Conservation (phyloP, 2,329 filamentous ascomycete species). For the Aspergillus oerlinghausenensis region DNA sequence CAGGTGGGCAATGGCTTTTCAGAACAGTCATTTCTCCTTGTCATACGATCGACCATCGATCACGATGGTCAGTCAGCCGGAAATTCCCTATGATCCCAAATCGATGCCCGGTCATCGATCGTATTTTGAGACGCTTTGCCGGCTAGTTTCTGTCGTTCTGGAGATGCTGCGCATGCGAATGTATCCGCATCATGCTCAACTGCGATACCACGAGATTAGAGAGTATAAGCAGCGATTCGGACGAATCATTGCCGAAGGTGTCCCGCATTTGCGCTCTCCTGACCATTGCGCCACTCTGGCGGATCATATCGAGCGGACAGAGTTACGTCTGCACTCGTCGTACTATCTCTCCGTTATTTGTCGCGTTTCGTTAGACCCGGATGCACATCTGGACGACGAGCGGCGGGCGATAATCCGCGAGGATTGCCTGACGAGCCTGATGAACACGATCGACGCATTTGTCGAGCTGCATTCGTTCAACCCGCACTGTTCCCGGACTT, state of each 20-base stretch:
- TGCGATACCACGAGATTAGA: constrained; percentile 49
- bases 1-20: constrained; percentile 56
- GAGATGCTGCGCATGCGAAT: constrained; percentile 54
- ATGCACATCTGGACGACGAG: constrained; percentile 37
- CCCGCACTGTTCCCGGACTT: constrained; percentile 36
- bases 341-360: constrained; percentile 58
- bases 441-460: constrained; percentile 52
- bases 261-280: constrained; percentile 51
- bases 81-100: constrained; percentile 46
- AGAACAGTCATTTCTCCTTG: constrained; percentile 58
- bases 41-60: constrained; percentile 56
- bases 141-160: constrained; percentile 47
- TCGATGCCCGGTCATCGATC: constrained; percentile 48
- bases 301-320: constrained; percentile 55
- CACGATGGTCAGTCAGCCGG: constrained; percentile 46
- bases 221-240: constrained; percentile 53
- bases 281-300: constrained; percentile 33
- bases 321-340: constrained; percentile 56
- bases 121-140: constrained; percentile 54
- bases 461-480: constrained; percentile 46
- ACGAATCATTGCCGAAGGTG: constrained; percentile 51
- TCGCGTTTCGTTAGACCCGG: constrained; percentile 48
- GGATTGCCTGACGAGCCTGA: constrained; percentile 51
- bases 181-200: constrained; percentile 43
- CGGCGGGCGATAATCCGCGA: constrained; percentile 39